Conservation (phyloP, 257 asterid genomes). For the Anisodus tanguticus region DNA sequence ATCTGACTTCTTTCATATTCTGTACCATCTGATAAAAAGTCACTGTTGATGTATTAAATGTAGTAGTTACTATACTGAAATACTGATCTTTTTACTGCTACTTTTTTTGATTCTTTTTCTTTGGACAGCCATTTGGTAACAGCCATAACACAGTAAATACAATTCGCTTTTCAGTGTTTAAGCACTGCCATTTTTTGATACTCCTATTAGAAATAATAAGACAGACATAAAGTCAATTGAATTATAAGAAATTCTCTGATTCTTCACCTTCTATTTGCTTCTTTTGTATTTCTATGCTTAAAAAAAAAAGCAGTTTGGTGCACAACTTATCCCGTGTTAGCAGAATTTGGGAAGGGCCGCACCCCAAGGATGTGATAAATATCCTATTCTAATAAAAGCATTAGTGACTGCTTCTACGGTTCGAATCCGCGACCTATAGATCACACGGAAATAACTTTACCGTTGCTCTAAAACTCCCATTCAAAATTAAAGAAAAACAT, state of each 20-base stretch:
- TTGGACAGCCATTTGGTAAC: slow-evolving; percentile 27
- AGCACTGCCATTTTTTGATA: slow-evolving; percentile 30
- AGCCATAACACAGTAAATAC: slow-evolving; percentile 2
- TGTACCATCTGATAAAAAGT: slow-evolving; percentile 31
- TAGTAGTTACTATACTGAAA: slow-evolving; percentile 22
- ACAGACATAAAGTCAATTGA: background rate
- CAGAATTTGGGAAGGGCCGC: too few relatives aligned
- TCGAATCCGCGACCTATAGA: too few relatives aligned
- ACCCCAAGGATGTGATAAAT: too few relatives aligned
- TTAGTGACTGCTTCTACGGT: too few relatives aligned
- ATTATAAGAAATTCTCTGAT: background rate
- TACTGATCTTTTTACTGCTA: slow-evolving; percentile 27
- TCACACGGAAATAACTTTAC: too few relatives aligned
- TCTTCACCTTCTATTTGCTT: background rate
- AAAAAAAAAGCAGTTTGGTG: too few relatives aligned
- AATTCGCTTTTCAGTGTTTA: slow-evolving; percentile 30
- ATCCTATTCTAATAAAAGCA: too few relatives aligned
- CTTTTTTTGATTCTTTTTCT: slow-evolving; percentile 23
- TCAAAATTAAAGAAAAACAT: too few relatives aligned
- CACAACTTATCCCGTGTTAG: too few relatives aligned
- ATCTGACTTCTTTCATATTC: background rate
- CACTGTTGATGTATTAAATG: slow-evolving; percentile 41
- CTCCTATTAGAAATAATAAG: background rate
- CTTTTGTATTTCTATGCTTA: too few relatives aligned
- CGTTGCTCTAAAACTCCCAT: too few relatives aligned